A percentile compares a stretch with the other conserved stretches of the same genome.
These are phyloP conservation scores for Crucihimalaya himalaica DNA, from an alignment of 345 rosid species.

Conservation along the genomic window DNA sequence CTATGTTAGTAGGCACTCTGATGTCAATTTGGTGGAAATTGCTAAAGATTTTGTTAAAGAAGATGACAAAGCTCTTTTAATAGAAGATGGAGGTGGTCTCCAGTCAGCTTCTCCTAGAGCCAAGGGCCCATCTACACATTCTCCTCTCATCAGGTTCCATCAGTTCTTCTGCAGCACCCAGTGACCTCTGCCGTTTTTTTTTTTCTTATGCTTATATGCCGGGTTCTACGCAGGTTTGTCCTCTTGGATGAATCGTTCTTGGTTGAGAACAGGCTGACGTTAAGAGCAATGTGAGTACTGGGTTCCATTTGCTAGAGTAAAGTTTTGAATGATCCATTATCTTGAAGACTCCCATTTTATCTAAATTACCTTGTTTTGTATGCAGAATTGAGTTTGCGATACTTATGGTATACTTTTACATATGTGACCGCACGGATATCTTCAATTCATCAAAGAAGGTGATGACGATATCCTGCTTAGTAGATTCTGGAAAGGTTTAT, in stretches of 20 bases:
- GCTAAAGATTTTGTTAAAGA: slow-evolving; percentile 58
- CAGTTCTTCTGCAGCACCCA: background rate
- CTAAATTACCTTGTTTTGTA: background rate
- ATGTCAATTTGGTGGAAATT: slow-evolving; percentile 69
- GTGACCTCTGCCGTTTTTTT: background rate
- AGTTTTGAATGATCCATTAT: background rate
- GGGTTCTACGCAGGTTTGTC: slow-evolving; percentile 56
- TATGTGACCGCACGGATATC: slow-evolving; percentile 91
- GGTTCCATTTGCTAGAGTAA: background rate
- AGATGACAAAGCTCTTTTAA: slow-evolving; percentile 70
- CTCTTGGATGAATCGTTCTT: slow-evolving; percentile 86
- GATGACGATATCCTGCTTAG: slow-evolving; percentile 14
- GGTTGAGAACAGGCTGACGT: slow-evolving; percentile 73
- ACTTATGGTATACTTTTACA: slow-evolving; percentile 66
- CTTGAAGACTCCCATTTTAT: background rate
- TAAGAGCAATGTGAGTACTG: slow-evolving; percentile 83
- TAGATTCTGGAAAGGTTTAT: slow-evolving; percentile 6
- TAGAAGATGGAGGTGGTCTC: slow-evolving; percentile 80
- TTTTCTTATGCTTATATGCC: background rate
- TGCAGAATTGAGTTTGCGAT: slow-evolving; percentile 77
- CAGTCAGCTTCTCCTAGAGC: slow-evolving; percentile 81
- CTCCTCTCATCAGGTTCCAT: slow-evolving; percentile 57
- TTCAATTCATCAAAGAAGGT: slow-evolving; percentile 85
- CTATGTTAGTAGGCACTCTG: slow-evolving; percentile 73
- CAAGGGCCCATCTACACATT: slow-evolving; percentile 45